Evolutionary conservation across 805 yeast species (phyloP), one percentile per base, ranked within the genome.

Genomic region (Monosporozyma yasuniensis): DNA sequence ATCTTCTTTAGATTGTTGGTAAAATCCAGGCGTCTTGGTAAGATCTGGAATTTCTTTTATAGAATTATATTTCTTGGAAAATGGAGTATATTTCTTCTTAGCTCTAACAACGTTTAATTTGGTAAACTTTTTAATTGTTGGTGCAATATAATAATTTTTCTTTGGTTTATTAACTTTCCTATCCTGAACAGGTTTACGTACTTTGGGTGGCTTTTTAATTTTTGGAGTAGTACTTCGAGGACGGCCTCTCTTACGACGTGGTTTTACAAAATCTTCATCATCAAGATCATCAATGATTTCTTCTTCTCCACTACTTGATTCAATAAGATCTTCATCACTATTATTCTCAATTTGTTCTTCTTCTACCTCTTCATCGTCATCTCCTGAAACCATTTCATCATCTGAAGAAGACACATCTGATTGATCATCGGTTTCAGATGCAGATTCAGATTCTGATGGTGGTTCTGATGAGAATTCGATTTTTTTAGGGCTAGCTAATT

Each of bases 31-130:
- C 4, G 59, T 46, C 32, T 66, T 55, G 46, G 58, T 64, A 21
- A 59, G 51, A 55, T 60, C 65, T 6, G 69, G 68, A 7, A 64
- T 62, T 45, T 55, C 65, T 35, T 58, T 54, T 39, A 57, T 58
- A 12, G 61, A 56, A 41, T 52, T 56, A 47, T 57, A 60, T 48
- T 59, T 49, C 44, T 59, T 57, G 14, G 63, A 56, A 51, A 59
- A 58, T 23, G 66, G 61, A 2, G 66, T 61, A 53, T 60, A 60
- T 44, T 59, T 61, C 50, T 58, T 61, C 55, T 57, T 66, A 43
- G 60, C 67, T 51, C 61, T 58, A 41, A 52, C 62, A 46, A 58
- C 66, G 55, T 61, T 65, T 56, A 56, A 58, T 54, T 60, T 63
- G 11, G 64, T 64, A 51, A 57, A 65, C 51, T 65, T 64, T 47